Evolutionary conservation across 1,139 yeast genomes (phyloP).

Genomic region (Taiozyma sp.): DNA sequence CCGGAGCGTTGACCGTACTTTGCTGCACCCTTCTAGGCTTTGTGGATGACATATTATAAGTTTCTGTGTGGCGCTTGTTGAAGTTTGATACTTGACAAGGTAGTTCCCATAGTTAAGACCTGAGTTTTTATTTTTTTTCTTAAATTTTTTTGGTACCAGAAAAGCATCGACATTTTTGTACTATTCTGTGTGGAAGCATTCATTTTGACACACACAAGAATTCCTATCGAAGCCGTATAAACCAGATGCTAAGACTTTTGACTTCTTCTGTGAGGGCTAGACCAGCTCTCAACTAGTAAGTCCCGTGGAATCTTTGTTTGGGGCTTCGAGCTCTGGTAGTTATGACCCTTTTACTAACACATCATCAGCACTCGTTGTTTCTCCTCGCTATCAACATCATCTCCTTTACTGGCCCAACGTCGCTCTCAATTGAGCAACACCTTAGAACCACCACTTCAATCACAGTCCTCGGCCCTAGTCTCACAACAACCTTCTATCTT

Average conservation of each 20-base stretch:
- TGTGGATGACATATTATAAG: conserved; percentile 2
- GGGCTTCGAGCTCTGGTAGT: not conserved
- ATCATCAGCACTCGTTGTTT: conserved; percentile 15
- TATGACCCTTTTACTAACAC: not conserved
- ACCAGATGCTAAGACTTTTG: not conserved
- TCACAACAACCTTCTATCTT: conserved; percentile 10
- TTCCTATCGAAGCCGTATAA: not conserved
- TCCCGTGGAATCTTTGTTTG: not conserved
- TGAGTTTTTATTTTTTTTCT: not conserved
- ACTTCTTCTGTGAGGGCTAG: not conserved
- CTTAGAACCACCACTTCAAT: conserved; percentile 11
- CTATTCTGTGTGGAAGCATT: not conserved
- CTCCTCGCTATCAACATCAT: conserved; percentile 23
- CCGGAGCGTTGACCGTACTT: conserved; percentile 50
- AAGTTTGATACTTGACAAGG: not conserved
- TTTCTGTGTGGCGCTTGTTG: not conserved
- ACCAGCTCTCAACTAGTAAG: not conserved
- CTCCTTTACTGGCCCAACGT: conserved; percentile 20
- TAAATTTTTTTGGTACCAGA: not conserved
- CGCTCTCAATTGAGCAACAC: conserved; percentile 11
- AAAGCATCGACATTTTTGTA: not conserved
- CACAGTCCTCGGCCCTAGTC: conserved; percentile 1
- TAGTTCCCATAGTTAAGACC: not conserved
- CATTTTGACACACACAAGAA: not conserved
- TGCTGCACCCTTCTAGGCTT: conserved; percentile 30